Evolutionary conservation across 371 early-diverging fungal species (phyloP).

Genomic region (Mortierella sp.): DNA sequence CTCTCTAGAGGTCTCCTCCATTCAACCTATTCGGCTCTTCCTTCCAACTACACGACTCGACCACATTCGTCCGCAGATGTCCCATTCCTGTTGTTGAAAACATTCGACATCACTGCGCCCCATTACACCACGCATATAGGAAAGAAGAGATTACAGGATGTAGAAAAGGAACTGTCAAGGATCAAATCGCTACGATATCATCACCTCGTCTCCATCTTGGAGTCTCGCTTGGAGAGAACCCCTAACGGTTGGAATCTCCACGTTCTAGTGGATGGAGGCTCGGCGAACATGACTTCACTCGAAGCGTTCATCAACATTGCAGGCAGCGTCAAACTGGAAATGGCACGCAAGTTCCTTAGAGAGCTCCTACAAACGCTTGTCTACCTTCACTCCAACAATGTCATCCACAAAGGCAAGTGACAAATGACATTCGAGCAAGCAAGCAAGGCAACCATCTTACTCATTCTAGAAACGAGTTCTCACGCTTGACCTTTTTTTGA

Average conservation of each 20-base stretch:
- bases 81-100: slow-evolving; percentile 44
- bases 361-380: slow-evolving; percentile 68
- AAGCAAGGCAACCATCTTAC: no score
- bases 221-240: slow-evolving; percentile 63
- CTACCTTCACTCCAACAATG: slow-evolving; percentile 66
- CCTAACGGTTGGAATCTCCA: slow-evolving; percentile 64
- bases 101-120: slow-evolving; percentile 40
- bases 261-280: slow-evolving; percentile 64
- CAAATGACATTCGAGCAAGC: background rate
- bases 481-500: no score
- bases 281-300: slow-evolving; percentile 62
- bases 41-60: slow-evolving; percentile 41
- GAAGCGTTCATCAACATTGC: slow-evolving; percentile 55
- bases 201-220: slow-evolving; percentile 64
- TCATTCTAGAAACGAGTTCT: no score
- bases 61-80: slow-evolving; percentile 42
- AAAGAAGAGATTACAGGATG: slow-evolving; percentile 66
- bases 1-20: slow-evolving; percentile 40
- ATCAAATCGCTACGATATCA: slow-evolving; percentile 64
- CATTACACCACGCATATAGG: slow-evolving; percentile 59
- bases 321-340: slow-evolving; percentile 51
- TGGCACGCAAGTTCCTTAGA: slow-evolving; percentile 66
- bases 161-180: slow-evolving; percentile 70
- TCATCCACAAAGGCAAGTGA: slow-evolving; percentile 67
- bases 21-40: slow-evolving; percentile 44